These are phyloP conservation scores for Helicostylum pulchrum DNA, from an alignment of 192 early-diverging fungal genomes.

Conservation along the genomic window DNA sequence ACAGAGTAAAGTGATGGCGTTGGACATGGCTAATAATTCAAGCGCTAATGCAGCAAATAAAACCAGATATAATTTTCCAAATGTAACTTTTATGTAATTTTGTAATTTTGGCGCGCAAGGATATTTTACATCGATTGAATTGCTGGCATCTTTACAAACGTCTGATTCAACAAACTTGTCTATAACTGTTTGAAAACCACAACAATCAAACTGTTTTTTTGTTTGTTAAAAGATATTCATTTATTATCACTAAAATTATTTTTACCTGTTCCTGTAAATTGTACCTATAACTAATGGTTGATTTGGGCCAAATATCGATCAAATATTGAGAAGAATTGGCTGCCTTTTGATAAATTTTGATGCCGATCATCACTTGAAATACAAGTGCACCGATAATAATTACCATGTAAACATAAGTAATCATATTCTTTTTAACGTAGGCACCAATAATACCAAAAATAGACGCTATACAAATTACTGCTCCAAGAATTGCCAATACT, in stretches of 20 bases:
- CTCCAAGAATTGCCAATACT: constrained; percentile 17
- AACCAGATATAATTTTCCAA: constrained; percentile 23
- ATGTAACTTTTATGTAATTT: constrained; percentile 1
- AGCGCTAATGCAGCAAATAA: constrained; percentile 28
- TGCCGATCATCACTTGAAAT: constrained; percentile 20
- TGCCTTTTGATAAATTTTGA: constrained; percentile 20
- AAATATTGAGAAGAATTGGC: constrained; percentile 14
- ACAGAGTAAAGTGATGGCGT: constrained; percentile 28
- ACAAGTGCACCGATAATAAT: constrained; percentile 20
- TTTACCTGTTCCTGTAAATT: constrained; percentile 22
- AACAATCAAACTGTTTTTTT: constrained; percentile 16
- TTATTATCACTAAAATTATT: background rate
- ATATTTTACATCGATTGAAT: too few relatives aligned
- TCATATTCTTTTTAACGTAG: constrained; percentile 7
- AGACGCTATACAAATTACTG: constrained; percentile 17
- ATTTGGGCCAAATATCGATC: constrained; percentile 4
- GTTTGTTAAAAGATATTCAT: background rate
- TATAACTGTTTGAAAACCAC: constrained; percentile 17
- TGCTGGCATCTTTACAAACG: background rate
- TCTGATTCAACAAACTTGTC: constrained; percentile 15
- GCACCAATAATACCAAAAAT: constrained; percentile 21
- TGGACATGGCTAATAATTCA: constrained; percentile 25
- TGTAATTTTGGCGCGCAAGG: constrained; percentile 14
- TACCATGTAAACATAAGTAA: constrained; percentile 17
- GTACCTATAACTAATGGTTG: constrained; percentile 7